These are phyloP conservation scores for Aspergillus spinulosporus DNA, from an alignment of 2,329 filamentous ascomycete genomes.

Conservation along the genomic window DNA sequence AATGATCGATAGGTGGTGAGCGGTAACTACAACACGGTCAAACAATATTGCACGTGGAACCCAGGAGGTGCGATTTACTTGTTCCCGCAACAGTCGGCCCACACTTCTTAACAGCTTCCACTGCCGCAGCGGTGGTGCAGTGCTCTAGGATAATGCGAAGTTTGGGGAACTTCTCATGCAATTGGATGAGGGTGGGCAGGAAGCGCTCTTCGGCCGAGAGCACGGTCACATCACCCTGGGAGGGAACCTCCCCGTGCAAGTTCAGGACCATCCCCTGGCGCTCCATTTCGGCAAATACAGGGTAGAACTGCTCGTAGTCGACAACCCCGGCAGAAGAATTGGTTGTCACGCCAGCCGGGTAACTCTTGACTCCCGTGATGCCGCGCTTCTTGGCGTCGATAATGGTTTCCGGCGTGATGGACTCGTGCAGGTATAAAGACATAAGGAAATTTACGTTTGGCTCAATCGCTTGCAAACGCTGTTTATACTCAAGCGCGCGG, in stretches of 20 bases:
- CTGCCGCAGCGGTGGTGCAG: slow-evolving; percentile 79
- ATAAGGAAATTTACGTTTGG: slow-evolving; percentile 69
- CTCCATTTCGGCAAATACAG: slow-evolving; percentile 87
- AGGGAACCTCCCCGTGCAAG: slow-evolving; percentile 73
- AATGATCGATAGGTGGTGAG: slow-evolving; percentile 80
- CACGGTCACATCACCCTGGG: slow-evolving; percentile 50
- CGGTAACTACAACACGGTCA: slow-evolving; percentile 57
- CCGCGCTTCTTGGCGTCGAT: slow-evolving; percentile 71
- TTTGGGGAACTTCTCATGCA: slow-evolving; percentile 73
- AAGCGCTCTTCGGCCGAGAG: slow-evolving; percentile 75
- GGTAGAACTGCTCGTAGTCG: slow-evolving; percentile 47
- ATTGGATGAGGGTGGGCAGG: slow-evolving; percentile 71
- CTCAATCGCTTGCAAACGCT: slow-evolving; percentile 60
- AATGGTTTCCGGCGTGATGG: slow-evolving; percentile 68
- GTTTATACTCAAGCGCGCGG: slow-evolving; percentile 66
- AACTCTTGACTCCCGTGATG: slow-evolving; percentile 63
- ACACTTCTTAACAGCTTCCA: slow-evolving; percentile 74
- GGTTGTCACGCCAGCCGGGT: slow-evolving; percentile 53
- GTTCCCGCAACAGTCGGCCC: slow-evolving; percentile 68
- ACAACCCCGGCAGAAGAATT: slow-evolving; percentile 56
- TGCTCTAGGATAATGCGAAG: slow-evolving; percentile 68
- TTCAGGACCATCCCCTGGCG: slow-evolving; percentile 79
- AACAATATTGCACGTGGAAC: slow-evolving; percentile 27
- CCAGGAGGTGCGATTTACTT: slow-evolving; percentile 6
- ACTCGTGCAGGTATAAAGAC: slow-evolving; percentile 68